A percentile compares a stretch with the other conserved stretches of the same genome.
phyloP scores from a whole-genome alignment of 2,329 filamentous ascomycete genomes.

The Aureobasidium sp. region DNA sequence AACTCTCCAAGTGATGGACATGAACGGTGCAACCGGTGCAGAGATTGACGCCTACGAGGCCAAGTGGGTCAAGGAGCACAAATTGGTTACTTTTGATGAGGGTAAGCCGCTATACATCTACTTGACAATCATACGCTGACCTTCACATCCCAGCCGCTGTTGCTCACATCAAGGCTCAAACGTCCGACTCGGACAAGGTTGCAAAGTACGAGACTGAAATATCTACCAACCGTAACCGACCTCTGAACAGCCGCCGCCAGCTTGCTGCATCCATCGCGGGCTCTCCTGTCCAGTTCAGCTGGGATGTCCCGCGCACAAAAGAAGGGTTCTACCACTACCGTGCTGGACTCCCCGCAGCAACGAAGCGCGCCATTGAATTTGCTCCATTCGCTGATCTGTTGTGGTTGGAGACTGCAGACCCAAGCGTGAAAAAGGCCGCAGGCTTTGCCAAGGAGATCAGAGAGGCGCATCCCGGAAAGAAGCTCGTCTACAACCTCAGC shows the following conservation, averaged over 20 bases:
- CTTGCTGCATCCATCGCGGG: constrained; percentile 63
- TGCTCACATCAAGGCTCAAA: constrained; percentile 29
- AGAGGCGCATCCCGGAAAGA: constrained; percentile 64
- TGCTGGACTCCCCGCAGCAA: constrained; percentile 76
- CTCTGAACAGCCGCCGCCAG: constrained; percentile 67
- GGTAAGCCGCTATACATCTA: neutral
- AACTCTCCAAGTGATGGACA: constrained; percentile 83
- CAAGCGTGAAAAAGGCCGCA: constrained; percentile 68
- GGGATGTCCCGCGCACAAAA: constrained; percentile 85
- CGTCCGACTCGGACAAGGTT: constrained; percentile 16
- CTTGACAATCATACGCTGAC: neutral
- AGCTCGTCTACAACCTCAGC: constrained; percentile 90
- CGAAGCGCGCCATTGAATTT: constrained; percentile 87
- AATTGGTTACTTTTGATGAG: constrained; percentile 86
- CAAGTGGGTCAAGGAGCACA: constrained; percentile 78
- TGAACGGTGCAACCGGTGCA: constrained; percentile 63
- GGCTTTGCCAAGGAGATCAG: constrained; percentile 73
- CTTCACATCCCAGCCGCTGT: constrained; percentile 35
- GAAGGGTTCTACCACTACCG: constrained; percentile 92
- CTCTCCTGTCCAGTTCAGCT: constrained; percentile 71
- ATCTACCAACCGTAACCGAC: constrained; percentile 59
- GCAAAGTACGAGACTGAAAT: constrained; percentile 15
- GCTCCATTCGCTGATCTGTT: constrained; percentile 89
- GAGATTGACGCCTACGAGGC: constrained; percentile 86
- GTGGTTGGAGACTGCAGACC: constrained; percentile 94